These are phyloP conservation scores for Ogataea ganodermae DNA, from an alignment of 805 yeast genomes.

Conservation along the genomic window DNA sequence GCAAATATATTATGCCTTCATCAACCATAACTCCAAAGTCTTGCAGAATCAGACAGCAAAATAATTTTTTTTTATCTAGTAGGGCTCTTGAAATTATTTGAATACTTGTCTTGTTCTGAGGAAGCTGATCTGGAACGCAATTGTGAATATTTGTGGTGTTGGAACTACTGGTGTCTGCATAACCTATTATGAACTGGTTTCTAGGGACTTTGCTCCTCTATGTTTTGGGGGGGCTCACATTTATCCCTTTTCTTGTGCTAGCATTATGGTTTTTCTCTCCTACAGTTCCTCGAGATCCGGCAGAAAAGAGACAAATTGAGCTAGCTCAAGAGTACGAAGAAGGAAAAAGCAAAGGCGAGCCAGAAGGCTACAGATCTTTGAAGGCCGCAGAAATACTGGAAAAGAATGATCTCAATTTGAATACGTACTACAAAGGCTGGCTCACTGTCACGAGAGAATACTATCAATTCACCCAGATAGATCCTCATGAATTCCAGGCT, in stretches of 20 bases:
- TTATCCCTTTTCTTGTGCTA: constrained; percentile 59
- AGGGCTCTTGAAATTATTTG: background rate
- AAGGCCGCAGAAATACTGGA: constrained; percentile 71
- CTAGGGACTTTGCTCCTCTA: constrained; percentile 48
- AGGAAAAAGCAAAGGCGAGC: constrained; percentile 26
- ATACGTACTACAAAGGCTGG: constrained; percentile 73
- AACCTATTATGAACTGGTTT: constrained; percentile 24
- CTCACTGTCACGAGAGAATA: constrained; percentile 80
- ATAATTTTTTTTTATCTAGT: background rate
- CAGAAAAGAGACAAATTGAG: constrained; percentile 24
- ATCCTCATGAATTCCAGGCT: constrained; percentile 29
- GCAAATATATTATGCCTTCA: too few relatives aligned
- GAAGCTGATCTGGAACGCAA: background rate
- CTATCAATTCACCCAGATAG: constrained; percentile 49
- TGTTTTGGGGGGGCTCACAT: constrained; percentile 78
- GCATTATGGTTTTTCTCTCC: constrained; percentile 45
- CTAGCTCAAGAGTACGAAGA: constrained; percentile 35
- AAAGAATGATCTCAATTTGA: constrained; percentile 57
- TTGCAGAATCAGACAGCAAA: constrained; percentile 4
- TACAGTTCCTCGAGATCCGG: constrained; percentile 27
- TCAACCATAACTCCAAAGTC: background rate
- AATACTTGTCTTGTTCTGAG: background rate
- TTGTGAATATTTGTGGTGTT: background rate
- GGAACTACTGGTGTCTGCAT: background rate
- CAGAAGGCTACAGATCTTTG: constrained; percentile 36